A percentile compares a stretch with the other conserved stretches of the same genome.
phyloP scores from a whole-genome alignment of 2,329 filamentous ascomycete species.

The Stachybotrys chartarum region DNA sequence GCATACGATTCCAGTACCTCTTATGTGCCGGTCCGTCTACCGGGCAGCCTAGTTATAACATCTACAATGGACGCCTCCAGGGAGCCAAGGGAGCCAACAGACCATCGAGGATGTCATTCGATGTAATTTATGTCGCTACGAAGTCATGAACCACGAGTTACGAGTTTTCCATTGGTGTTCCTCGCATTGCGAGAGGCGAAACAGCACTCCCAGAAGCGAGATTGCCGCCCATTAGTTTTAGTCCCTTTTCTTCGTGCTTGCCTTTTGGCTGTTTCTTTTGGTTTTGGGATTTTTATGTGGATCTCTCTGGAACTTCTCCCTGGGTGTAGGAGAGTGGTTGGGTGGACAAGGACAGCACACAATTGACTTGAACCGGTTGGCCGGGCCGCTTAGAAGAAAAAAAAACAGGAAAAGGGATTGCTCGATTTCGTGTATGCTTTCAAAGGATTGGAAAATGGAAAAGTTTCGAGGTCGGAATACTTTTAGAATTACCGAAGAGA shows the following conservation, averaged over 20 bases:
- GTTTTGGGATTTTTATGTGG: not conserved
- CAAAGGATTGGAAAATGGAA: not conserved
- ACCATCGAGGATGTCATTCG: not conserved
- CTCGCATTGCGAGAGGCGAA: not conserved
- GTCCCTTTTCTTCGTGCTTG: not conserved
- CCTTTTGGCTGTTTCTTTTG: not conserved
- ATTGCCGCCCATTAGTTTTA: not conserved
- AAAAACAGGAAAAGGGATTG: not conserved
- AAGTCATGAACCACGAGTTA: not conserved
- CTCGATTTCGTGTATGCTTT: not conserved
- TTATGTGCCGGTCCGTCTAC: conserved; percentile 21
- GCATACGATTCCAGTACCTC: conserved; percentile 29
- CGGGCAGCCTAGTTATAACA: not conserved
- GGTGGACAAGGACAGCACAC: not conserved
- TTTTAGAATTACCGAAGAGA: not conserved
- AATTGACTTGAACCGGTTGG: not conserved
- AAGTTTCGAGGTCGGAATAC: not conserved
- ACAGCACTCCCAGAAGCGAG: not conserved
- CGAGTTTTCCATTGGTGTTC: not conserved
- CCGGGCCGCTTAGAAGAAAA: not conserved
- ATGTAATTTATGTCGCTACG: not conserved
- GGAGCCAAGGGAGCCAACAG: not conserved
- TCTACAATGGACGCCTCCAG: not conserved
- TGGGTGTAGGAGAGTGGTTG: no score
- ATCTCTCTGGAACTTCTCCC: not conserved